Base-by-base conservation (phyloP, 1,139 yeast genomes). In the Hyphopichia burtonii region DNA sequence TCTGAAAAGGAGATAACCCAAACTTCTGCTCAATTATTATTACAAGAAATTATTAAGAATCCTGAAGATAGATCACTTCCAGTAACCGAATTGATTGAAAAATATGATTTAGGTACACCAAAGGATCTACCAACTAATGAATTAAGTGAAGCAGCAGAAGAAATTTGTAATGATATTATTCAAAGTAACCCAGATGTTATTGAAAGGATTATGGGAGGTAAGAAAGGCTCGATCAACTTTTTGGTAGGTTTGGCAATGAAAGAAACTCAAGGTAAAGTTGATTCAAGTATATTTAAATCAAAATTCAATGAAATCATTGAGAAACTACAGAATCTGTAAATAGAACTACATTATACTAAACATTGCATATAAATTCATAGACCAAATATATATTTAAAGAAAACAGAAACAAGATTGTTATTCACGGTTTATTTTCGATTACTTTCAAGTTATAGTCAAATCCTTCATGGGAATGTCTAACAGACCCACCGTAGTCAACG, bases 171-270 rank as follows among this genome's bases (percentile, higher is more conserved):
- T n/a, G 65, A 68, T 15, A 78, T 87, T 5, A 58, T 89, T 1
- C 54, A 51, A 0, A 62, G 64, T n/a, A 66, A 87, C 54, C 72
- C 74, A 1, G 78, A 76, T 16, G 79, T 86, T 14, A 86, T 86
- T 8, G 65, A 67, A 4, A 79, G 80, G 39, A 75, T 86, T 16
- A 59, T 64, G 28, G 58, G 68, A 0, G 90, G 90, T 0, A 84
- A 84, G 43, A 78, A 76, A 48, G 78, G 77, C 36, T 79, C 90
- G 15, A 59, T 91, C 23, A 87, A 90, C 54, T 90, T 73, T 54
- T 67, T 93, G 44, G 75, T 93, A 3, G 99, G 98, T 0, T 80
- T 80, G 56, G 96, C 90, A 14, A 89, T 94, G 96, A 78, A 81
- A 51, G 68, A 74, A 44, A 77, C 88, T 2, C 83, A 82, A 47